Base-by-base conservation (phyloP, 345 rosid genomes). In the Moricandia arvensis region DNA sequence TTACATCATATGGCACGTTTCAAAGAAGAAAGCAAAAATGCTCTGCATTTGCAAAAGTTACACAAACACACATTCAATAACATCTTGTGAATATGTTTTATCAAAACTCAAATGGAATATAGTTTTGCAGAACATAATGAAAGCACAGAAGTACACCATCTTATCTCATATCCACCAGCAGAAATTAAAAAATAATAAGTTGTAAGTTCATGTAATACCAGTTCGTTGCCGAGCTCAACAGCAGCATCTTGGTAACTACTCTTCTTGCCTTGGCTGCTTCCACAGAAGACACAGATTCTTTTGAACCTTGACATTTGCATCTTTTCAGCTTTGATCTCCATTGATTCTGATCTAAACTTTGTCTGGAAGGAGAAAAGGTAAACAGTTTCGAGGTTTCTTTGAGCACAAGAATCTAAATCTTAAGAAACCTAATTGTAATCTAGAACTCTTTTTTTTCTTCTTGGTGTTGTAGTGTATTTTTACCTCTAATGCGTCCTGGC, bases 171-270 rank as follows among this genome's bases (percentile, higher is more conserved):
- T 51, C 31, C 29, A 59, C 5, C 11, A 58, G 38, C 35, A 57
- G 8, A 75, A 43, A n/a, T n/a, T 21, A 17, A 66, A 59, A 60
- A 31, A 37, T 16, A n/a, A 16, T 41, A 30, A 6, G 17, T 69
- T 31, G 29, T n/a, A 67, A 74, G 33, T 11, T 18, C 17, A 31
- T 54, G 66, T 72, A 24, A 58, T 83, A 91, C 97, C 91, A 91
- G 84, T 82, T 91, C 97, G 35, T 83, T 84, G 75, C 88, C 97
- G 69, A 91, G 93, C 77, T 87, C 91, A 80, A 86, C 82, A 69
- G 97, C 97, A 81, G 97, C 91, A 83, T 86, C 96, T 80, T 90
- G 96, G 76, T 90, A 90, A 80, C 93, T 90, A 64, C 83, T 87
- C 77, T 89, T 90, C 83, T 86, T 90, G 68, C 96, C 96, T 62